A percentile compares a stretch with the other conserved stretches of the same genome.
Evolutionary conservation across 129 eudicot genomes (phyloP).

Genomic region (Pulicaria dysenterica): DNA sequence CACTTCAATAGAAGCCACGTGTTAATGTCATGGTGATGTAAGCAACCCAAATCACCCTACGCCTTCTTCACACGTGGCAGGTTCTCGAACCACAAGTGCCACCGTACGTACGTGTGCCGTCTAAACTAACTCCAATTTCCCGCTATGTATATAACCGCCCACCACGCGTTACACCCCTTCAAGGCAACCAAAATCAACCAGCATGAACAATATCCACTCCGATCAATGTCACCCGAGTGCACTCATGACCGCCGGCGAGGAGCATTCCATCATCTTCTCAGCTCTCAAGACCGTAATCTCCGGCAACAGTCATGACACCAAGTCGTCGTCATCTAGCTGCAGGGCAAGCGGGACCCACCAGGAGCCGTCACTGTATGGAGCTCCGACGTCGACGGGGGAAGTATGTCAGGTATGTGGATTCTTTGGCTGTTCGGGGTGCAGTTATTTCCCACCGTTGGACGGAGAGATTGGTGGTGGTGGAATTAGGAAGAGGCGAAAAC

Average conservation of each 20-base stretch:
- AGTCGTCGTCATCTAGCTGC: neutral
- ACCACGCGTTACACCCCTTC: neutral
- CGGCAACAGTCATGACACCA: neutral
- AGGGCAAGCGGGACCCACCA: slow-evolving; percentile 6
- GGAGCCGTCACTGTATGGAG: neutral
- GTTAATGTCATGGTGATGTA: neutral
- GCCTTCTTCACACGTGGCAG: slow-evolving; percentile 24
- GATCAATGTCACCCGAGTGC: neutral
- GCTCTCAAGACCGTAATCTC: slow-evolving; percentile 25
- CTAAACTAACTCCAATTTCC: slow-evolving; percentile 11
- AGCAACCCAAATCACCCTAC: slow-evolving; percentile 33
- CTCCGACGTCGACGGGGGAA: slow-evolving; percentile 22
- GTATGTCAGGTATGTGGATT: slow-evolving; percentile 25
- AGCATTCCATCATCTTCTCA: slow-evolving; percentile 30
- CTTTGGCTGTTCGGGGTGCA: slow-evolving; percentile 32
- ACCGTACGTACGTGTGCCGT: slow-evolving; percentile 26
- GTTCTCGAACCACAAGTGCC: slow-evolving; percentile 10
- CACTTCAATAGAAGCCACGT: slow-evolving; percentile 4
- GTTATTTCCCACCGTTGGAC: slow-evolving; percentile 19
- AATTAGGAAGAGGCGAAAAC: slow-evolving; percentile 19
- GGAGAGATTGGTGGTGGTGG: neutral
- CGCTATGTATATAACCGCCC: slow-evolving; percentile 22
- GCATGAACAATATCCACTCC: neutral
- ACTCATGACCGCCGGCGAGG: slow-evolving; percentile 23
- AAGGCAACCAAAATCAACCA: too few species aligned